Base-by-base conservation (phyloP, 2,329 filamentous ascomycete genomes). In the Epichloe scottii region DNA sequence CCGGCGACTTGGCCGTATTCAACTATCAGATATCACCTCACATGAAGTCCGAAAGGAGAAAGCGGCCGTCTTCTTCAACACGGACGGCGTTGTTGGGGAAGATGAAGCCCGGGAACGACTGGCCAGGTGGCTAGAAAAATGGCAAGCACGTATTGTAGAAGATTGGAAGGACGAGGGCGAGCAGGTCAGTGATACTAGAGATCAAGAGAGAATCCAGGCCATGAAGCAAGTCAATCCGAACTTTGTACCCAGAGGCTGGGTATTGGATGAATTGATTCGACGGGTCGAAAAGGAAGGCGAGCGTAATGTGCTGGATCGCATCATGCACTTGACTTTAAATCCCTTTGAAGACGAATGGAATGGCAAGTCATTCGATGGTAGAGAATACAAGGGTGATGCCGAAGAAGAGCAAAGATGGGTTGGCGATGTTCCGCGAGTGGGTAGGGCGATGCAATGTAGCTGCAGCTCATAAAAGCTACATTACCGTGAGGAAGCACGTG, bases 211-310 rank as follows among this genome's bases (percentile, higher is more conserved):
- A 54, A 78, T 82, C 53, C 66, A 63, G 33, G 79, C 78, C 12
- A 97, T 97, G 93, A 88, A 86, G 70, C 74, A 71, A 26, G 85
- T 90, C 21, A 98, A 98, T 63, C 93, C 93, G 2, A 95, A 87
- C 70, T 98, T 98, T 61, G 74, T 96, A 0, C 89, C 93, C 0
- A 79, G 89, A 45, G 84, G 86, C 17, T 98, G 91, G 90, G 80
- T 98, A 48, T 74, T 98, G 19, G 91, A 97, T 64, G 93, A 98
- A 67, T 66, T 98, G 14, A 97, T 98, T 57, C 80, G 85, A 44
- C 79, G 88, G 10, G 90, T 97, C 0, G 89, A 97, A 67, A 87
- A 87, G 64, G 81, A 84, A 48, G 81, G 82, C 2, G 90, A 98
- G 61, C 76, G 87, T 51, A 84, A 89, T 8, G 82, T 97, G 37